Conservation (phyloP, 371 early-diverging fungal genomes). For the Rhizomucor pusillus region DNA sequence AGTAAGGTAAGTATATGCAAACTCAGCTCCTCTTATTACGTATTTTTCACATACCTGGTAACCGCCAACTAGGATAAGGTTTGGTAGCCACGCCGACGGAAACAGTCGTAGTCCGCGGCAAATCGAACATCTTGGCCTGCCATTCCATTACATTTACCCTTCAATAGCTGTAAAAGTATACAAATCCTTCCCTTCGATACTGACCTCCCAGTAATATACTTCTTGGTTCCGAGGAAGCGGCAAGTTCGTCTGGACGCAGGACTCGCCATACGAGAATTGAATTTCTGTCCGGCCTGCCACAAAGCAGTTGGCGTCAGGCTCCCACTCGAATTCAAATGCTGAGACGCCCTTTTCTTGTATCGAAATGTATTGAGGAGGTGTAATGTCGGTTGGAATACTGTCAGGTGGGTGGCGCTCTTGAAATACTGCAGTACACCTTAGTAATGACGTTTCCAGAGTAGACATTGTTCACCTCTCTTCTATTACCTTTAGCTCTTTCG, state of each 20-base stretch:
- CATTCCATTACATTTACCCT: background rate
- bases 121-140: conserved; percentile 69
- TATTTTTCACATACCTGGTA: conserved; percentile 51
- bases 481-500: conserved; percentile 44
- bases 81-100: conserved; percentile 69
- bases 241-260: conserved; percentile 77
- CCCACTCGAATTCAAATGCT: conserved; percentile 81
- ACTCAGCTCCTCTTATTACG: background rate
- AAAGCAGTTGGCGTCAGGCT: conserved; percentile 64
- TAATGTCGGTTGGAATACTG: conserved; percentile 67
- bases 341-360: conserved; percentile 85
- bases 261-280: conserved; percentile 70
- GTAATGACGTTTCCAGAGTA: background rate
- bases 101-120: conserved; percentile 54
- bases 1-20: background rate
- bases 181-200: background rate
- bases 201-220: conserved; percentile 69
- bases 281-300: conserved; percentile 78
- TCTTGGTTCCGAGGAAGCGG: conserved; percentile 78
- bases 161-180: background rate
- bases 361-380: conserved; percentile 59
- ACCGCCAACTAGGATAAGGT: conserved; percentile 65
- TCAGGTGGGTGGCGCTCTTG: conserved; percentile 63
- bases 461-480: background rate
- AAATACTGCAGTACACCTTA: conserved; percentile 21